Evolutionary conservation across 345 rosid species (phyloP).

Genomic region (Xanthoceras sorbifolium): DNA sequence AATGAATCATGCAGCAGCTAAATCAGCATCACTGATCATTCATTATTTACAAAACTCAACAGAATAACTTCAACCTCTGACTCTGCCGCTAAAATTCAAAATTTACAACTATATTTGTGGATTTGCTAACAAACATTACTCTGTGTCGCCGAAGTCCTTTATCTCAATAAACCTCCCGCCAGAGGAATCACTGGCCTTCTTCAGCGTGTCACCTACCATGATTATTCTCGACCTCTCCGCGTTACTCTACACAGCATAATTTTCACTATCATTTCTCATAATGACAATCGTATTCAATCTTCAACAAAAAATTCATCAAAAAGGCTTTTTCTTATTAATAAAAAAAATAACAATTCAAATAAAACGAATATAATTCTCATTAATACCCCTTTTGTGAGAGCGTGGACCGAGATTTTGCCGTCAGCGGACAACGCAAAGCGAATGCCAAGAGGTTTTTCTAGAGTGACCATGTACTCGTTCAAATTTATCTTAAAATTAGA

Average conservation of each 20-base stretch:
- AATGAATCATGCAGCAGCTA: too few relatives aligned
- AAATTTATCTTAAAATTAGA: conserved; percentile 63
- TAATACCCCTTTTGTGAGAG: conserved; percentile 77
- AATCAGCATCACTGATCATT: too few relatives aligned
- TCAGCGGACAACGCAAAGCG: conserved; percentile 74
- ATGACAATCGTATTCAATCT: neutral
- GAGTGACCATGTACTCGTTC: conserved; percentile 94
- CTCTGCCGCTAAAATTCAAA: neutral
- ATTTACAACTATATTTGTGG: neutral
- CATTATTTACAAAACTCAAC: too few relatives aligned
- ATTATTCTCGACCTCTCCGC: conserved; percentile 90
- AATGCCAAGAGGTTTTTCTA: conserved; percentile 83
- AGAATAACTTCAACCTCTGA: too few relatives aligned
- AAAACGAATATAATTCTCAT: too few relatives aligned
- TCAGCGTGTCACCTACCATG: conserved; percentile 87
- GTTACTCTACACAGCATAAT: conserved; percentile 52
- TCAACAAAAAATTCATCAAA: neutral
- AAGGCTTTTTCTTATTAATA: neutral
- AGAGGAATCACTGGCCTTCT: conserved; percentile 64
- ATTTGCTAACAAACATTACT: conserved; percentile 43
- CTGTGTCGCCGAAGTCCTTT: conserved; percentile 59
- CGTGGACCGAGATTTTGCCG: conserved; percentile 77
- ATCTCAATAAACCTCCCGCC: conserved; percentile 51
- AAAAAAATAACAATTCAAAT: neutral
- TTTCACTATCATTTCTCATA: neutral